Evolutionary conservation across 176 grass and related monocot genomes (phyloP).

Genomic region (Cymbopogon citratus): DNA sequence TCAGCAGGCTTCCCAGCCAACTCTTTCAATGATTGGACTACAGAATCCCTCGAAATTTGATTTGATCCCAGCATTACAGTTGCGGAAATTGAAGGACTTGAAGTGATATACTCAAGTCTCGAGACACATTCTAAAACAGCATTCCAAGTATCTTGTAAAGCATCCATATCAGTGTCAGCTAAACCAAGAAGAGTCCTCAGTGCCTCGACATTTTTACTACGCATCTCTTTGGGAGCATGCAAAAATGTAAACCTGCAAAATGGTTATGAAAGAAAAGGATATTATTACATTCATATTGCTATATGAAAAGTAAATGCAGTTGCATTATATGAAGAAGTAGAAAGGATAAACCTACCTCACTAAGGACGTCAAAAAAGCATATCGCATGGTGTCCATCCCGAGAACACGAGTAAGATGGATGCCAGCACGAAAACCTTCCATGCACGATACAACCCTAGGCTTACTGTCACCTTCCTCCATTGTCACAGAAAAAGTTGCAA

Average conservation of each 20-base stretch:
- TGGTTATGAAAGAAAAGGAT: slow-evolving; percentile 19
- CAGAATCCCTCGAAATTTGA: slow-evolving; percentile 93
- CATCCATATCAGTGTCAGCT: slow-evolving; percentile 83
- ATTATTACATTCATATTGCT: background rate
- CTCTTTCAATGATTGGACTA: slow-evolving; percentile 83
- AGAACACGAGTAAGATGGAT: slow-evolving; percentile 99
- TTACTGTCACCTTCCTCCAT: slow-evolving; percentile 99
- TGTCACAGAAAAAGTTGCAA: slow-evolving; percentile 98
- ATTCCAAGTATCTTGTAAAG: slow-evolving; percentile 99
- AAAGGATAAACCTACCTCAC: slow-evolving; percentile 53
- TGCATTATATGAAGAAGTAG: background rate
- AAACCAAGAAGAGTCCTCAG: slow-evolving; percentile 84
- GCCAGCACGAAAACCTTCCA: slow-evolving; percentile 97
- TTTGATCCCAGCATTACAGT: slow-evolving; percentile 97
- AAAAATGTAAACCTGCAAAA: slow-evolving; percentile 93
- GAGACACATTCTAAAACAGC: slow-evolving; percentile 99
- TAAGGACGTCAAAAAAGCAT: slow-evolving; percentile 98
- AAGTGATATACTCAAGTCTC: slow-evolving; percentile 93
- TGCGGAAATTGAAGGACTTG: slow-evolving; percentile 69
- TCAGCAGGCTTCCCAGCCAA: slow-evolving; percentile 91
- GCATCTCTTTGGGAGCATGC: slow-evolving; percentile 97
- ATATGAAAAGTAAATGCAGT: slow-evolving; percentile 9
- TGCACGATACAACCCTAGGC: slow-evolving; percentile 91
- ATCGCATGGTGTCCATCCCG: slow-evolving; percentile 98
- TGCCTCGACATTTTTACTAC: slow-evolving; percentile 98